Percentiles rank a stretch among this genome's conserved stretches.
Evolutionary conservation across 208 protist species (phyloP).

Genomic region (Leishmania braziliensis): DNA sequence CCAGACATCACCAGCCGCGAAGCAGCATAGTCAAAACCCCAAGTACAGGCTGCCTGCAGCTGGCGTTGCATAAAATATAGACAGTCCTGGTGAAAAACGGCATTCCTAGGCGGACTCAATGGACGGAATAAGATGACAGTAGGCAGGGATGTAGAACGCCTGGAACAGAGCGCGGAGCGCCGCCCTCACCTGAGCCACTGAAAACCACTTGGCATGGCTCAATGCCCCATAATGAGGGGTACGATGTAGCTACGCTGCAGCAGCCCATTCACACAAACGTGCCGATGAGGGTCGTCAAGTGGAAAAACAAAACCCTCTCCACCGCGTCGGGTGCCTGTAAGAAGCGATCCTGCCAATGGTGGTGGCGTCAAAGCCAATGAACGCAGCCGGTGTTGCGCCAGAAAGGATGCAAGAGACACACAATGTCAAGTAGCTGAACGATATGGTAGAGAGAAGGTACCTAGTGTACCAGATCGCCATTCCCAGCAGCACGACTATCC

Average conservation of each 20-base stretch:
- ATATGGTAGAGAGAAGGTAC: constrained; percentile 46
- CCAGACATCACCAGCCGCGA: constrained; percentile 79
- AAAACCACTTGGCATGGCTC: constrained; percentile 63
- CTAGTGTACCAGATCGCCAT: constrained; percentile 64
- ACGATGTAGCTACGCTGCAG: constrained; percentile 56
- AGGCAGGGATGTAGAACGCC: constrained; percentile 42
- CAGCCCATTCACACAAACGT: constrained; percentile 74
- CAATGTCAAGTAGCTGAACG: constrained; percentile 56
- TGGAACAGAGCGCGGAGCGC: constrained; percentile 46
- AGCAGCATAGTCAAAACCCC: constrained; percentile 86
- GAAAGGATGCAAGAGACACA: constrained; percentile 60
- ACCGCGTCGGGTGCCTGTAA: constrained; percentile 53
- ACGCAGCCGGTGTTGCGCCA: constrained; percentile 84
- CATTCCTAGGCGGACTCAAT: background rate
- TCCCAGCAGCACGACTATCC: constrained; percentile 53
- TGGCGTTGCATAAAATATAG: constrained; percentile 49
- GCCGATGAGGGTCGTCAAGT: constrained; percentile 85
- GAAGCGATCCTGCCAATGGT: constrained; percentile 87
- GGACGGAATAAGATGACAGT: constrained; percentile 16
- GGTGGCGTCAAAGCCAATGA: constrained; percentile 79
- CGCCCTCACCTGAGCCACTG: constrained; percentile 46
- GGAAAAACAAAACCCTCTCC: constrained; percentile 75
- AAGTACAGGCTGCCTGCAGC: constrained; percentile 69
- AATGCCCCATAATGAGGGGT: constrained; percentile 13
- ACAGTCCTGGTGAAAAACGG: constrained; percentile 26